A percentile compares a stretch with the other conserved stretches of the same genome.
These are phyloP conservation scores for Solanum chiquidenum DNA, from an alignment of 257 asterid species.

Conservation along the genomic window DNA sequence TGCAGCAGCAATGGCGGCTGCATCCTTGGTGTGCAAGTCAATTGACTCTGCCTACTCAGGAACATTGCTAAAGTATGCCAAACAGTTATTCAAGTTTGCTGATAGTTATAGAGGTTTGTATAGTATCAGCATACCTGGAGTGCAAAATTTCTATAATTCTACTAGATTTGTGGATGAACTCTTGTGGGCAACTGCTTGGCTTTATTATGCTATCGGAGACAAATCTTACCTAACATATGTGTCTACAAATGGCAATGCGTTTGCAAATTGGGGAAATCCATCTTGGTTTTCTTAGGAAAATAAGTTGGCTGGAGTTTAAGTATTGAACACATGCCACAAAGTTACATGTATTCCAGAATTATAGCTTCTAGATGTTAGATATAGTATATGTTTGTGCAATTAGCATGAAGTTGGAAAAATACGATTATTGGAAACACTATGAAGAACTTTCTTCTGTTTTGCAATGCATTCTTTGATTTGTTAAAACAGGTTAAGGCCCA, in stretches of 20 bases:
- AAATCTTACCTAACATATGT: constrained; percentile 24
- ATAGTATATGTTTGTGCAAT: neutral
- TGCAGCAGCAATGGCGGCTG: constrained; percentile 69
- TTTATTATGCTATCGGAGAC: constrained; percentile 48
- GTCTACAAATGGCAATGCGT: constrained; percentile 26
- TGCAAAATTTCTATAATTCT: constrained; percentile 43
- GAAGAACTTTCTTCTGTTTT: neutral
- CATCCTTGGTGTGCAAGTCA: constrained; percentile 43
- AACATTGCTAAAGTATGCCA: constrained; percentile 39
- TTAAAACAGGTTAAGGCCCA: neutral
- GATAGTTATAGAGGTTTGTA: constrained; percentile 43
- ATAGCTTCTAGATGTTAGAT: neutral
- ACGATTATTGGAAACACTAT: neutral
- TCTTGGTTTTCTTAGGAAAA: constrained; percentile 64
- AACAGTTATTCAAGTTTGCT: constrained; percentile 39
- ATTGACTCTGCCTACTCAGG: constrained; percentile 27
- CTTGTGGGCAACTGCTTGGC: constrained; percentile 78
- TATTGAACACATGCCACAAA: neutral
- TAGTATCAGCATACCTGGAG: constrained; percentile 34
- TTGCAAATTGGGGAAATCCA: constrained; percentile 41
- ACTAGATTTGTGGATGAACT: constrained; percentile 60
- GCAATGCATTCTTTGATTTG: neutral
- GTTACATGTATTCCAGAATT: neutral
- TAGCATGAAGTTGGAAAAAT: neutral
- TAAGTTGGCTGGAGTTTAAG: constrained; percentile 57